Evolutionary conservation across 2,329 filamentous ascomycete genomes (phyloP), one percentile per base, ranked within the genome.

Genomic region (Neospermospora avenae): DNA sequence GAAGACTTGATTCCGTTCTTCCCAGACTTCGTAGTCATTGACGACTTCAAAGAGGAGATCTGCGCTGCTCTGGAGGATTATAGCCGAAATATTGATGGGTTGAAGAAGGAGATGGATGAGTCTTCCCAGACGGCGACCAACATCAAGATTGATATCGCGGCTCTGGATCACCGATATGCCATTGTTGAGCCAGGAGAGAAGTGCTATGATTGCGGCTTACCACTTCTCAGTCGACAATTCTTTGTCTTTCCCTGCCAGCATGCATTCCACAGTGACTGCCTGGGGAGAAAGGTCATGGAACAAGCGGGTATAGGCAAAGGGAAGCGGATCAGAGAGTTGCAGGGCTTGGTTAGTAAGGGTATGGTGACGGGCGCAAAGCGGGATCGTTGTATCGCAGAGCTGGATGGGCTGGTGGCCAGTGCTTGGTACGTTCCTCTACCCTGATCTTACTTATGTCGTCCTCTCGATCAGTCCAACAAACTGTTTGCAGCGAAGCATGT

Each of bases 201-300:
- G 72, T 99, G 95, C 75, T 96, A 93, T 77, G 85, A 89, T 2
- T 99, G 95, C 71, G 85, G 87, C 0, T 76, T 98, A 58, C 95
- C 95, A 10, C 77, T 99, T 57, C 81, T 99, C 16, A 93, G 90
- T 71, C 79, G 93, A 57, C 93, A 97, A 70, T 99, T 99, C 76
- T 99, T 98, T 68, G 95, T 99, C 18, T 99, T 99, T 67, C 95
- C 95, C 0, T 99, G 95, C 74, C 95, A 99, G 78, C 95, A 99
- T 75, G 90, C 93, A 3, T 99, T 99, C 71, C 95, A 99, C 74
- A 93, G 90, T 44, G 95, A 99, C 73, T 99, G 95, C 73, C 77
- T 99, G 52, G 93, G 91, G 0, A 87, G 85, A 69, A 89, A 89
- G 71, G 91, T 98, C 0, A 81, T 97, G 56, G 90, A 93, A 73